Evolutionary conservation across 2,329 filamentous ascomycete genomes (phyloP).

Genomic region (Exophiala bonariae): DNA sequence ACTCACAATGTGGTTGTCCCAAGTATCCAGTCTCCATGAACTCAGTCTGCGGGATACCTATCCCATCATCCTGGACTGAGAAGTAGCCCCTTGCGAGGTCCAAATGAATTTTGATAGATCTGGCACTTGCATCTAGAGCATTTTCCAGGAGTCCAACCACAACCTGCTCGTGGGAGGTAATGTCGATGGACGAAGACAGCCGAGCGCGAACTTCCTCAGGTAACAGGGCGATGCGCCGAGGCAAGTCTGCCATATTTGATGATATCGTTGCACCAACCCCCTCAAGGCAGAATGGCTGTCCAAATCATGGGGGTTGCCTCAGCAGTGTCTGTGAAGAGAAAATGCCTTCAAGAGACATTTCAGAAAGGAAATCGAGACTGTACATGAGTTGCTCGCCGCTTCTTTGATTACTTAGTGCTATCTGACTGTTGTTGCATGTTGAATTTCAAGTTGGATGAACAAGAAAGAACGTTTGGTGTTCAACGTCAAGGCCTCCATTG

Average conservation of each 20-base stretch:
- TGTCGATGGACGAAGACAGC: slow-evolving; percentile 79
- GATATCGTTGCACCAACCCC: no score
- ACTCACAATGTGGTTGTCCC: slow-evolving; percentile 65
- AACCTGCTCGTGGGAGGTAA: slow-evolving; percentile 72
- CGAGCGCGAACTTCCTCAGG: slow-evolving; percentile 43
- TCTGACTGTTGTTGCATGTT: no score
- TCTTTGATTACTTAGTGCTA: no score
- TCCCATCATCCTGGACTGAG: slow-evolving; percentile 79
- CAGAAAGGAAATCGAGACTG: no score
- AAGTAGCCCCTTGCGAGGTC: slow-evolving; percentile 77
- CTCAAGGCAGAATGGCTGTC: no score
- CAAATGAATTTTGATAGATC: slow-evolving; percentile 67
- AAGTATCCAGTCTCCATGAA: slow-evolving; percentile 49
- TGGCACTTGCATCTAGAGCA: slow-evolving; percentile 75
- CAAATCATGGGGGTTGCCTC: slow-evolving; percentile 18
- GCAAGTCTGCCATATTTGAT: slow-evolving; percentile 8
- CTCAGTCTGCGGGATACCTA: slow-evolving; percentile 71
- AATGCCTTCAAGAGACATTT: no score
- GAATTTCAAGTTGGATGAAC: no score
- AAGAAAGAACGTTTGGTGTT: no score
- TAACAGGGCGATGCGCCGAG: slow-evolving; percentile 11
- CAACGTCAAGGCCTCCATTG: no score
- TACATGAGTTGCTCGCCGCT: neutral
- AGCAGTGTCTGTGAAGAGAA: neutral
- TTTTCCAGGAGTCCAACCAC: slow-evolving; percentile 76